phyloP scores from a whole-genome alignment of 352 stramenopile species.

The Phytophthora kernoviae region DNA sequence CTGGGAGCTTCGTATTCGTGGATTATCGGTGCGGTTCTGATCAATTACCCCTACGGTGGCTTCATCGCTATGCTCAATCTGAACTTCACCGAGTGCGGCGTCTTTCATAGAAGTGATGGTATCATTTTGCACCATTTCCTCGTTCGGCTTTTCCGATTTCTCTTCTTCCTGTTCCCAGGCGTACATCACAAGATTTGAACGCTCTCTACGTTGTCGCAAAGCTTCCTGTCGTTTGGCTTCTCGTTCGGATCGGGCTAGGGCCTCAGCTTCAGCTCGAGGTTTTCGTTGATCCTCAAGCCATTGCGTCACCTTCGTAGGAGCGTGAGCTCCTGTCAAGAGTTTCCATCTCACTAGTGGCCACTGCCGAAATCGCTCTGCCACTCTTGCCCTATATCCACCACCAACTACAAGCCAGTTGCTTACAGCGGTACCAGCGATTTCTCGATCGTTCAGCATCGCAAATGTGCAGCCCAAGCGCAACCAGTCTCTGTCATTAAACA shows the following conservation, averaged over 20 bases:
- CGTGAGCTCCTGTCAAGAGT: conserved; percentile 46
- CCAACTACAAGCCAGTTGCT: conserved; percentile 42
- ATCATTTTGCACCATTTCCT: conserved; percentile 6
- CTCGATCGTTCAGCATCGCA: conserved; percentile 53
- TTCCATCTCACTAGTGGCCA: conserved; percentile 73
- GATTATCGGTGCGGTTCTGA: background rate
- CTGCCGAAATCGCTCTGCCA: conserved; percentile 45
- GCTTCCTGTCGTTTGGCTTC: conserved; percentile 35
- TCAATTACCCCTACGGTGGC: conserved; percentile 6
- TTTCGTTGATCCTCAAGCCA: conserved; percentile 28
- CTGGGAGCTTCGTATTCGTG: background rate
- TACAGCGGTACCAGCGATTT: conserved; percentile 28
- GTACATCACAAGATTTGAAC: conserved; percentile 21
- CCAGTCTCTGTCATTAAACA: conserved; percentile 51
- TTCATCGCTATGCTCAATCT: conserved; percentile 2
- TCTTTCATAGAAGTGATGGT: conserved; percentile 12
- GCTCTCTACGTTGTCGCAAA: conserved; percentile 31
- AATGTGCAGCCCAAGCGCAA: conserved; percentile 54
- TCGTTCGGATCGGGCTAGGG: conserved; percentile 23
- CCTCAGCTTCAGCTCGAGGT: conserved; percentile 18
- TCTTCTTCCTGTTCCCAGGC: conserved; percentile 38
- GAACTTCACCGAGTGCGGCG: background rate
- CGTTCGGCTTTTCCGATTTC: conserved; percentile 8
- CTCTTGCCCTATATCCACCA: conserved; percentile 44
- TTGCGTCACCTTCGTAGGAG: conserved; percentile 39